A percentile compares a stretch with the other conserved stretches of the same genome.
Evolutionary conservation across 495 filamentous ascomycete species (phyloP).

Genomic region (Cudoniella acicularis): DNA sequence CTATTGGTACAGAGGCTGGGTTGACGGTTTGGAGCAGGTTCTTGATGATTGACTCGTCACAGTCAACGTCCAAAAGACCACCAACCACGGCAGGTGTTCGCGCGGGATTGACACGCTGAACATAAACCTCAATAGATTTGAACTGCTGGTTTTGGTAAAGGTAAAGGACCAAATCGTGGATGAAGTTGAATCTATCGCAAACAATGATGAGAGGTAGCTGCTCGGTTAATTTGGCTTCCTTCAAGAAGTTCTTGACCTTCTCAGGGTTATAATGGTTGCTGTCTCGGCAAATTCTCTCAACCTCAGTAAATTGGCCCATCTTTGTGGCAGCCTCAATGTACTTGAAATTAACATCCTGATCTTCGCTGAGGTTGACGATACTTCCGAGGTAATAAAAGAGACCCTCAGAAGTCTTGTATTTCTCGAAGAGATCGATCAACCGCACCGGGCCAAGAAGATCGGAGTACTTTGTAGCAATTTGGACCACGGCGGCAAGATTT

Average conservation of each 20-base stretch:
- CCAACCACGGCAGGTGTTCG: slow-evolving; percentile 92
- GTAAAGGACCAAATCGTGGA: slow-evolving; percentile 94
- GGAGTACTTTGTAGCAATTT: slow-evolving; percentile 95
- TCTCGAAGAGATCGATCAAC: slow-evolving; percentile 92
- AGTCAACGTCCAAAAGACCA: slow-evolving; percentile 94
- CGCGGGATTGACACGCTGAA: slow-evolving; percentile 97
- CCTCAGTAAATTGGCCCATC: slow-evolving; percentile 88
- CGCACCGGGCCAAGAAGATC: slow-evolving; percentile 88
- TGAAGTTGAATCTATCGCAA: slow-evolving; percentile 97
- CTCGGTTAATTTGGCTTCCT: slow-evolving; percentile 88
- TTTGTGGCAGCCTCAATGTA: slow-evolving; percentile 96
- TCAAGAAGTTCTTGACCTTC: slow-evolving; percentile 99
- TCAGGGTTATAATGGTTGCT: slow-evolving; percentile 91
- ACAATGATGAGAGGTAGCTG: slow-evolving; percentile 97
- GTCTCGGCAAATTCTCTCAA: slow-evolving; percentile 95
- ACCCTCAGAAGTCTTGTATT: slow-evolving; percentile 93
- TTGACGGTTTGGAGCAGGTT: slow-evolving; percentile 85
- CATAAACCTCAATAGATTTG: slow-evolving; percentile 98
- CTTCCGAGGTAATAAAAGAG: slow-evolving; percentile 97
- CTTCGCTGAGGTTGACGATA: slow-evolving; percentile 95
- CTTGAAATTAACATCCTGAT: slow-evolving; percentile 96
- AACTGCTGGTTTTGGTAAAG: slow-evolving; percentile 99
- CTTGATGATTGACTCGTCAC: slow-evolving; percentile 94
- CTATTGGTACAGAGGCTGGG: slow-evolving; percentile 82
- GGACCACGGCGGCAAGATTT: slow-evolving; percentile 89